Conservation (phyloP, 148 eudicot genomes). For the Amaranthus palmeri region DNA sequence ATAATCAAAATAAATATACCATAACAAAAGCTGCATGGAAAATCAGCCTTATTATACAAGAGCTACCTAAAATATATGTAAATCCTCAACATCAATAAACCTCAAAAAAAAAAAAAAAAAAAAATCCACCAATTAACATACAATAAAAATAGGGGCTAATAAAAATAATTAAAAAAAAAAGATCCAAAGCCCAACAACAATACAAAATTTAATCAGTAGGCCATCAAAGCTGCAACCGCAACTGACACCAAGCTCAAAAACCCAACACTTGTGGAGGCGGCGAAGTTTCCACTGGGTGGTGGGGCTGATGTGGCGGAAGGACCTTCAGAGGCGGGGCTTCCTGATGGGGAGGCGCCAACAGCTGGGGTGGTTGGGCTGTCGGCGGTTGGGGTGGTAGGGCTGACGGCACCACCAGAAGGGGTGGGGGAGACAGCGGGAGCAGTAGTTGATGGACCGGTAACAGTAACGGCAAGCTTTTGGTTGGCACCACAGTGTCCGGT, state of each 20-base stretch:
- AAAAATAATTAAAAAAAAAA: neutral
- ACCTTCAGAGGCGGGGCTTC: neutral
- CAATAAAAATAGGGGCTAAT: neutral
- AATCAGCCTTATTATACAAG: too few relatives aligned
- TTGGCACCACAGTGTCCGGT: constrained; percentile 34
- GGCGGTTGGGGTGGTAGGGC: neutral
- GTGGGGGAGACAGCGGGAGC: constrained; percentile 22
- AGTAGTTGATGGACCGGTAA: constrained; percentile 18
- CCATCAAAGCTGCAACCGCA: constrained; percentile 20
- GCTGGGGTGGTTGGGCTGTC: neutral
- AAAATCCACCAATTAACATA: too few relatives aligned
- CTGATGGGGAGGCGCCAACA: constrained; percentile 1
- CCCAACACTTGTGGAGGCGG: constrained; percentile 17
- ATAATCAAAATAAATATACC: too few relatives aligned
- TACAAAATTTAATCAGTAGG: constrained; percentile 3
- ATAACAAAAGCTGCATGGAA: too few relatives aligned
- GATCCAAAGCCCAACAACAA: neutral
- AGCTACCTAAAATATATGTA: too few relatives aligned
- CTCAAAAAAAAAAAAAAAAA: neutral
- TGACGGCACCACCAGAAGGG: constrained; percentile 9
- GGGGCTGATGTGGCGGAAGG: neutral
- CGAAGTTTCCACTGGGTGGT: constrained; percentile 8
- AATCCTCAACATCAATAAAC: neutral
- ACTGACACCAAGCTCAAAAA: constrained; percentile 25
- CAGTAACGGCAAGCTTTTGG: constrained; percentile 46